Percentiles rank a stretch among this genome's conserved stretches.
These are phyloP conservation scores for Salix suchowensis DNA, from an alignment of 345 rosid species.

Conservation along the genomic window DNA sequence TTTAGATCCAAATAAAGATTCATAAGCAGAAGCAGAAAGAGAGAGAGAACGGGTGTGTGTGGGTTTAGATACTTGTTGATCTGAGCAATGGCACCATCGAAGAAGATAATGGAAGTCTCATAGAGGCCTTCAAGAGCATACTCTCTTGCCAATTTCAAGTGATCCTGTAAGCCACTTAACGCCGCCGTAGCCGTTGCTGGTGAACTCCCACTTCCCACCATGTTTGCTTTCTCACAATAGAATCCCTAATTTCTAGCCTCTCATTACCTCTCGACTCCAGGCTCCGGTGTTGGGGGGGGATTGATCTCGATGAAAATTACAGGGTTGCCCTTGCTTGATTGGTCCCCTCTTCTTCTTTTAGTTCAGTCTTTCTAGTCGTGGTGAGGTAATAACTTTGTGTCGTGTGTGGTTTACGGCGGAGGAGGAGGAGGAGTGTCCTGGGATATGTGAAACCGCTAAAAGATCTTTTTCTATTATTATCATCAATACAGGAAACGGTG, in stretches of 20 bases:
- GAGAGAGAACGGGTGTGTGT: too few species aligned
- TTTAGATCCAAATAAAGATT: too few species aligned
- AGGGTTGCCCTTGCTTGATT: background rate
- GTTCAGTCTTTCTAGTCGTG: background rate
- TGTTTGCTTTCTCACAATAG: background rate
- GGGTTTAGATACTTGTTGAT: conserved; percentile 52
- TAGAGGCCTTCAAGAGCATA: conserved; percentile 93
- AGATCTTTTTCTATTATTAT: too few species aligned
- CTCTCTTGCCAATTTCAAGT: conserved; percentile 90
- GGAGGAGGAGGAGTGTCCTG: background rate
- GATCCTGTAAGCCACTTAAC: conserved; percentile 73
- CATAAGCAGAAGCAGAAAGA: too few species aligned
- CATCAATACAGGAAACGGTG: too few species aligned
- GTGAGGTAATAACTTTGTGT: background rate
- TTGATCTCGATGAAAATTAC: background rate
- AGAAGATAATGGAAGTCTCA: conserved; percentile 92
- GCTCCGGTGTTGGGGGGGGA: background rate
- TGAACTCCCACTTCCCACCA: conserved; percentile 34
- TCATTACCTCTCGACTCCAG: background rate
- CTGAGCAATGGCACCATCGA: conserved; percentile 85
- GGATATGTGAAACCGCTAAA: too few species aligned
- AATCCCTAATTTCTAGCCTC: background rate
- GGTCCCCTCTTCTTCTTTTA: background rate
- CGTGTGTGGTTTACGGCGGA: background rate
- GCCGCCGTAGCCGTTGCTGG: conserved; percentile 20